Percentiles rank a stretch among this genome's conserved stretches.
Conservation (phyloP, 441 rosid genomes). For the Rhodomyrtus psidioides region DNA sequence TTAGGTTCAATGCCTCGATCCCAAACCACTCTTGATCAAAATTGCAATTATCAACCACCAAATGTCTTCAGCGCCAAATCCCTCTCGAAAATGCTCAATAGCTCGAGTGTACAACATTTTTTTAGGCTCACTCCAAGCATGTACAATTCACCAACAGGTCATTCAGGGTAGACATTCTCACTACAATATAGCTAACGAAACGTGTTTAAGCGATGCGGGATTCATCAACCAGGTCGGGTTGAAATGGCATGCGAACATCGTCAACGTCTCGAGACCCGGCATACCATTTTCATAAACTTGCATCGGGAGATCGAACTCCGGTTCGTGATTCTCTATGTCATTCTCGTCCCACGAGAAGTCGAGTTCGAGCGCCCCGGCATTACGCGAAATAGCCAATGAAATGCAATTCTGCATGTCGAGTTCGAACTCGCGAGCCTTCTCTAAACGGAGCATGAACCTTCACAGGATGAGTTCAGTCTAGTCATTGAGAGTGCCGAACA, state of each 20-base stretch:
- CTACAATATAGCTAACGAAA: constrained; percentile 22
- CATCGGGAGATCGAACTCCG: constrained; percentile 14
- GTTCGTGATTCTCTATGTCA: neutral
- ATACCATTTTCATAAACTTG: neutral
- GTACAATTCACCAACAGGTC: constrained; percentile 12
- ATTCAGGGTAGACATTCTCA: neutral
- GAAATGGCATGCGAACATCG: constrained; percentile 15
- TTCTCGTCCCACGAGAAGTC: constrained; percentile 20
- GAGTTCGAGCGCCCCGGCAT: constrained; percentile 16
- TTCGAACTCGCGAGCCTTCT: constrained; percentile 10
- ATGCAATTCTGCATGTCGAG: constrained; percentile 1
- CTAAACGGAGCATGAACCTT: constrained; percentile 1
- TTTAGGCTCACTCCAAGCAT: constrained; percentile 22
- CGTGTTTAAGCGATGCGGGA: neutral
- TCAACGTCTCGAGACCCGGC: constrained; percentile 13
- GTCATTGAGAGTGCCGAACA: neutral
- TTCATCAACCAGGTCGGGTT: neutral
- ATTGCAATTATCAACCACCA: constrained; percentile 27
- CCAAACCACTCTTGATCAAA: neutral
- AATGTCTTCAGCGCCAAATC: constrained; percentile 13
- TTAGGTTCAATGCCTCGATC: constrained; percentile 16
- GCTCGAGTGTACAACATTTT: constrained; percentile 21
- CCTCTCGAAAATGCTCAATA: neutral
- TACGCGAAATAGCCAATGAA: constrained; percentile 3
- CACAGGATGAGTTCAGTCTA: neutral